A percentile compares a stretch with the other conserved stretches of the same genome.
These are phyloP conservation scores for Comarum palustre DNA, from an alignment of 306 rosid species.

Conservation along the genomic window DNA sequence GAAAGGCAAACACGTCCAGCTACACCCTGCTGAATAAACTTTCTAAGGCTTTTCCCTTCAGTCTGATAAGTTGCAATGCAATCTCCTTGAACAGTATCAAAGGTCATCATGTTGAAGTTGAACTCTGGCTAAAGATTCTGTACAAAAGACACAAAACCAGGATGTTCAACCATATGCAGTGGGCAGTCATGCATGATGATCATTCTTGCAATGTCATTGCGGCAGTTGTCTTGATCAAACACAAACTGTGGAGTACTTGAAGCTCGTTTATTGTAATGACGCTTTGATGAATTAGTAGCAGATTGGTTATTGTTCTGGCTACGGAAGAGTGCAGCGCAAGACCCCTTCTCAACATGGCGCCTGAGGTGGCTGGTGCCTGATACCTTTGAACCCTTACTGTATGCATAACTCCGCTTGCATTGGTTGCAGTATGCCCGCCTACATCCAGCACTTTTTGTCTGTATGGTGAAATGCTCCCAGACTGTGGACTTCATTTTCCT, in stretches of 20 bases:
- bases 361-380: conserved; percentile 95
- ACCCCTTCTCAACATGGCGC: conserved; percentile 90
- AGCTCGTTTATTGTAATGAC: conserved; percentile 60
- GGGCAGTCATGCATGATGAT: conserved; percentile 96
- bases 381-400: conserved; percentile 90
- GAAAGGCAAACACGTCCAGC: conserved; percentile 86
- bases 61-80: conserved; percentile 72
- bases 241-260: conserved; percentile 50
- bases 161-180: conserved; percentile 92
- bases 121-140: conserved; percentile 81
- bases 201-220: conserved; percentile 90
- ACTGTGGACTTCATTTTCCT: conserved; percentile 88
- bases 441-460: conserved; percentile 69
- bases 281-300: conserved; percentile 52
- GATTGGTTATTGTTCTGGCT: conserved; percentile 55
- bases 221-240: conserved; percentile 76
- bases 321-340: conserved; percentile 67
- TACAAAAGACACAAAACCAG: conserved; percentile 80
- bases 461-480: conserved; percentile 96
- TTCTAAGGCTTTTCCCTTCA: conserved; percentile 63
- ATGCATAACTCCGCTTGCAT: conserved; percentile 87
- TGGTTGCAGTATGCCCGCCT: conserved; percentile 93
- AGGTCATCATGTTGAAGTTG: conserved; percentile 66
- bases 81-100: conserved; percentile 86
- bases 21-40: conserved; percentile 58